phyloP scores from a whole-genome alignment of 2,329 filamentous ascomycete species.

The Raffaelea ambrosiae region DNA sequence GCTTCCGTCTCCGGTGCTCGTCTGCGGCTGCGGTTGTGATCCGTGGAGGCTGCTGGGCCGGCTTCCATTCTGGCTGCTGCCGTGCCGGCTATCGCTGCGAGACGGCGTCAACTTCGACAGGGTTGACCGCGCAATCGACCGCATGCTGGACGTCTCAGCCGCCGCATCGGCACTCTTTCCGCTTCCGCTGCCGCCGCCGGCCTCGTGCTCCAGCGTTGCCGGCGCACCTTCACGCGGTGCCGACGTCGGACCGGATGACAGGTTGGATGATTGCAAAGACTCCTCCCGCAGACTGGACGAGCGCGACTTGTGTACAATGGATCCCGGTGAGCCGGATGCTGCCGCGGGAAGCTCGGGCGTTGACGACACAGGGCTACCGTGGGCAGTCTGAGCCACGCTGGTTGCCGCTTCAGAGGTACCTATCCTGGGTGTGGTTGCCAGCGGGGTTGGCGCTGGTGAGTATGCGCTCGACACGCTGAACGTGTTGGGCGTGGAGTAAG shows the following conservation, averaged over 20 bases:
- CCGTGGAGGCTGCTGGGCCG: slow-evolving; percentile 1
- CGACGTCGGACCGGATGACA: slow-evolving; percentile 17
- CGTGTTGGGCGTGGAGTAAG: slow-evolving; percentile 73
- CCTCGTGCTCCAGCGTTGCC: slow-evolving; percentile 12
- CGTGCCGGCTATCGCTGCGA: not conserved
- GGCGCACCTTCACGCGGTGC: slow-evolving; percentile 10
- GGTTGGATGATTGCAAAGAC: slow-evolving; percentile 1
- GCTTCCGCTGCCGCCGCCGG: slow-evolving; percentile 22
- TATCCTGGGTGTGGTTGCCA: slow-evolving; percentile 37
- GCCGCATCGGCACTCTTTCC: slow-evolving; percentile 30
- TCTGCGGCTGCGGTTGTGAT: too few relatives aligned
- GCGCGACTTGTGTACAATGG: not conserved
- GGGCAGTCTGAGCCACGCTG: not conserved
- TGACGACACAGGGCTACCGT: slow-evolving; percentile 33
- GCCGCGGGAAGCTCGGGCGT: slow-evolving; percentile 37
- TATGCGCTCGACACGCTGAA: slow-evolving; percentile 71
- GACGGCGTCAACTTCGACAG: slow-evolving; percentile 37
- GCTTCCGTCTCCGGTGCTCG: not conserved
- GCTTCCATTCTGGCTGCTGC: slow-evolving; percentile 15
- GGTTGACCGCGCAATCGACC: slow-evolving; percentile 47
- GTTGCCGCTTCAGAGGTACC: slow-evolving; percentile 20
- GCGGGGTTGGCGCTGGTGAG: slow-evolving; percentile 50
- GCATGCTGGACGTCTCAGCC: slow-evolving; percentile 42
- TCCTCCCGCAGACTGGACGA: slow-evolving; percentile 7
- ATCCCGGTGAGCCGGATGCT: slow-evolving; percentile 7